Evolutionary conservation across 306 rosid genomes (phyloP), one percentile per base, ranked within the genome.

Genomic region (Inga laurina): DNA sequence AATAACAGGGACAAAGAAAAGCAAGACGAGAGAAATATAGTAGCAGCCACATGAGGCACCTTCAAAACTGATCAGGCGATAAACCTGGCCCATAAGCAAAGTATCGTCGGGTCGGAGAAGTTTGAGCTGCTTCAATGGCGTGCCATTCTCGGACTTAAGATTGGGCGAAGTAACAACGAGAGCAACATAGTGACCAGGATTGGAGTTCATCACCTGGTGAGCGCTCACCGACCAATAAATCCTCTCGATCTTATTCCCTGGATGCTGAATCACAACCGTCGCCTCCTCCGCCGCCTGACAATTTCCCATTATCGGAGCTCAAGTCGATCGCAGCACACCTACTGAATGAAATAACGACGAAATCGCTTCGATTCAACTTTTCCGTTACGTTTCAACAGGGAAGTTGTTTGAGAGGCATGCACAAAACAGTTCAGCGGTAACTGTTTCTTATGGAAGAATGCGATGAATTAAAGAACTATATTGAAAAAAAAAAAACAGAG

Each of bases 281-380:
- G 98, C 98, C 5, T 90, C 91, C 77, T 93, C 98, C 61, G 97
- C 97, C 76, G 97, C 95, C 86, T 95, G 98, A 78, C 98, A 95
- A 79, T 95, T 95, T 35, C 98, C 98, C 98, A 94, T 94, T 37
- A 22, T 72, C 76, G 76, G 43, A 44, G 22, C 75, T 71, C 54
- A 10, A 30, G 2, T 44, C 15, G 75, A 71, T 11, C 75, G 56
- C 46, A 71, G 52, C 75, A 70, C 75, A 70, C 75, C 48, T 46
- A 10, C 34, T 4, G 52, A 70, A n/a, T 2, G 12, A 34, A 19
- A 70, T 1, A 43, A 11, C 27, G 13, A 3, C 14, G 32, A 57
- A 59, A 45, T 5, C 46, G 52, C 3, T 71, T 41, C 75, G 39
- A 41, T 70, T 70, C 56, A 57, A 61, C 22, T 37, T 82, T 32